Conservation (phyloP, 306 rosid species). For the Glycine tomentella region DNA sequence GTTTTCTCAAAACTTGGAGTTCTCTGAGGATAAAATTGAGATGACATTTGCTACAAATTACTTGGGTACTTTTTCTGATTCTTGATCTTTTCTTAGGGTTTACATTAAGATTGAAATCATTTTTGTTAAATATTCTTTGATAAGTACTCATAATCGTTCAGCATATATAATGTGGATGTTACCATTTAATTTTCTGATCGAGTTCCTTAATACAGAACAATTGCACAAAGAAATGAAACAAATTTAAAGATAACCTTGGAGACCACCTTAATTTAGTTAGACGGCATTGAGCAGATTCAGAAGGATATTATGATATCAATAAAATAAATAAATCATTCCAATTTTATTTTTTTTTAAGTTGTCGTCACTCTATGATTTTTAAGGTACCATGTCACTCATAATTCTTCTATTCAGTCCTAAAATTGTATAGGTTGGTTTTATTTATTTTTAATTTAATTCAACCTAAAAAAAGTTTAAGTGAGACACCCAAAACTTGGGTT, state of each 20-base stretch:
- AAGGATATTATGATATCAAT: no score
- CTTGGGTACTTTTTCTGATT: slow-evolving; percentile 63
- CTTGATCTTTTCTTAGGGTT: not conserved
- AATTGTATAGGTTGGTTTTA: not conserved
- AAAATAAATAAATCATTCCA: no score
- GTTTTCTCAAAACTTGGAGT: slow-evolving; percentile 79
- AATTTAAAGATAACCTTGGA: not conserved
- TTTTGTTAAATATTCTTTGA: not conserved
- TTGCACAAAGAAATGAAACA: not conserved
- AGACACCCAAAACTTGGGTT: not conserved
- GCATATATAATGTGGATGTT: no score
- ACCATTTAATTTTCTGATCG: no score
- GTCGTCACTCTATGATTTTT: no score
- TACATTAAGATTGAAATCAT: not conserved
- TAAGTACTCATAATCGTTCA: no score
- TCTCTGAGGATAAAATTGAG: slow-evolving; percentile 91
- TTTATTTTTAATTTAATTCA: not conserved
- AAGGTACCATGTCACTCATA: not conserved
- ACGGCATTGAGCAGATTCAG: no score
- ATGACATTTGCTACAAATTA: slow-evolving; percentile 96
- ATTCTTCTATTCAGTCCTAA: slow-evolving; percentile 1
- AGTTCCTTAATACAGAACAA: not conserved
- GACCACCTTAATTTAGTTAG: no score
- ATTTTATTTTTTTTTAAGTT: no score
- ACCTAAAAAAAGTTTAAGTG: not conserved